Percentiles rank a stretch among this genome's conserved stretches.
Conservation (phyloP, 2,329 filamentous ascomycete genomes). For the Neonectria hederae region DNA sequence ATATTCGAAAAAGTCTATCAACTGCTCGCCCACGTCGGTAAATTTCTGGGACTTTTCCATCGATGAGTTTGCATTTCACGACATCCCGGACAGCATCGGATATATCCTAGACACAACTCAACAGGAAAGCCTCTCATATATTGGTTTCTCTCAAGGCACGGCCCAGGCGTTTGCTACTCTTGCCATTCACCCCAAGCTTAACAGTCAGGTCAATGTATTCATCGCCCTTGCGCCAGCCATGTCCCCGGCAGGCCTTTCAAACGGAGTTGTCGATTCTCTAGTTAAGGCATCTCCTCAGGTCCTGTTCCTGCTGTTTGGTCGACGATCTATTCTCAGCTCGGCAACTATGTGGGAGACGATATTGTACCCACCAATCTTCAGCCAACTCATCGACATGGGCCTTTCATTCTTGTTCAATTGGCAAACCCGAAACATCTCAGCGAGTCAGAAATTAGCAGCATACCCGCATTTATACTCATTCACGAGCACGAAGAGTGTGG, state of each 20-base stretch:
- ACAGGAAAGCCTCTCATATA: constrained; percentile 88
- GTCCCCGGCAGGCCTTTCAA: constrained; percentile 90
- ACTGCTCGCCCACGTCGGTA: constrained; percentile 75
- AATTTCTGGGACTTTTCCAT: constrained; percentile 98
- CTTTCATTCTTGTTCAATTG: constrained; percentile 90
- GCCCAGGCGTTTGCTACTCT: constrained; percentile 95
- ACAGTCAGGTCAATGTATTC: constrained; percentile 93
- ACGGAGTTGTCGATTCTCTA: constrained; percentile 89
- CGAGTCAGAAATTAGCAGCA: constrained; percentile 90
- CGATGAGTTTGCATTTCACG: constrained; percentile 96
- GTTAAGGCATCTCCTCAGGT: constrained; percentile 94
- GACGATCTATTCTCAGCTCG: constrained; percentile 89
- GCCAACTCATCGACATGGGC: constrained; percentile 83
- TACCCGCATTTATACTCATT: constrained; percentile 98
- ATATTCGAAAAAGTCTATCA: constrained; percentile 94
- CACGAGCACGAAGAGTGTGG: constrained; percentile 94
- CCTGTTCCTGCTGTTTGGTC: constrained; percentile 90
- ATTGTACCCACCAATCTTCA: constrained; percentile 92
- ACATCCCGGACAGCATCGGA: constrained; percentile 93
- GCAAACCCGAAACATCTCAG: constrained; percentile 83
- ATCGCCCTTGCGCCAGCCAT: constrained; percentile 96
- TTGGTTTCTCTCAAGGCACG: constrained; percentile 97
- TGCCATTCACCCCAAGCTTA: constrained; percentile 90
- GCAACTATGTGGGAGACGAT: constrained; percentile 98
- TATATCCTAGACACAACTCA: constrained; percentile 88